Base-by-base conservation (phyloP, 257 asterid genomes). In the Handroanthus guayacan region DNA sequence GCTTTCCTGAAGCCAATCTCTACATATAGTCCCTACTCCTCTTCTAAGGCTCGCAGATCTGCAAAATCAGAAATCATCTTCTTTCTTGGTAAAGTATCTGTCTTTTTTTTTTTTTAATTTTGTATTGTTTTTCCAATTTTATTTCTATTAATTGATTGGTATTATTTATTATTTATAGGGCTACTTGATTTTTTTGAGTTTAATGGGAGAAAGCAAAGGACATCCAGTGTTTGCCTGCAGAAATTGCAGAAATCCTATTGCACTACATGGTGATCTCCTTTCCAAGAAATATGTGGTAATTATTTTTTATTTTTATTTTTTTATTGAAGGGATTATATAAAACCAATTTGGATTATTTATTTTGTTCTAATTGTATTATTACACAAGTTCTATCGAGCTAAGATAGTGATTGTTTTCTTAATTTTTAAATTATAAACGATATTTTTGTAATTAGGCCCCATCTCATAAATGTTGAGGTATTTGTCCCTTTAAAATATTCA, bases 241-340 rank as follows among this genome's bases (percentile, higher is more conserved):
- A 68, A 77, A 16, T 5, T 90, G 96, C 84, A 82, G 83, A 73
- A 88, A 62, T 31, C 89, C 93, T 18, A n/a, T 88, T 76, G 90
- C 90, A 7, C 75, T 79, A 11, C 75, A 75, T 6, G 80, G 56
- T 3, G 88, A 90, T 73, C 88, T 90, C 48, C 71, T 83, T 48
- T 88, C 96, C 62, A 88, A 86, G 68, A 1, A 25, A 0, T 85
- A 63, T 34, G 1, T 9, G 87, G 96, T 90, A 17, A 73, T 44
- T 68, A 38, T 7, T 54, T 16, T 51, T 11, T n/a, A 13, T 9
- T n/a, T 8, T 47, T 47, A 0, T 9, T 41, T 41, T 41, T 39
- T 39, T 39, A 3, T 39, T 25, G 31, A 25, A 25, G 31, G 31
- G 31, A 25, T 25, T 25, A 25, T 25, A 25, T 25, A 25, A 25